phyloP scores from a whole-genome alignment of 2,329 filamentous ascomycete genomes.

The Periconia digitata region DNA sequence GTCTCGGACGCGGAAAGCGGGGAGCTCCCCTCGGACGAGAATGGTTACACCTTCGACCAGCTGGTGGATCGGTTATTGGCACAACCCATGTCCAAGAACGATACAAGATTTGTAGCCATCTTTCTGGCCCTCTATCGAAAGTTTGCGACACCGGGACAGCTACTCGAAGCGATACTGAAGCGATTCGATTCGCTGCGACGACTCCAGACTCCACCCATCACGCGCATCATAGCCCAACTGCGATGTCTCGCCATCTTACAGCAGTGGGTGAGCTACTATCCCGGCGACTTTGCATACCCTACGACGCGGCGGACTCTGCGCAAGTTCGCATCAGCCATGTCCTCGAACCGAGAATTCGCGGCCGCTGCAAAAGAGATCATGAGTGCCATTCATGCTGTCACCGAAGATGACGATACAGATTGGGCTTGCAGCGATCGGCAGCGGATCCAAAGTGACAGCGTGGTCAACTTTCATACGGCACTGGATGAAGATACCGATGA shows the following conservation, averaged over 20 bases:
- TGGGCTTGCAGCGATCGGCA: constrained; percentile 85
- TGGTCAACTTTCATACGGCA: constrained; percentile 47
- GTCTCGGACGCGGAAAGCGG: constrained; percentile 49
- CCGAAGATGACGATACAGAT: constrained; percentile 86
- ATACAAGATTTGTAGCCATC: constrained; percentile 82
- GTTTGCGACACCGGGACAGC: constrained; percentile 78
- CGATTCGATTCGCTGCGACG: constrained; percentile 72
- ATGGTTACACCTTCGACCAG: constrained; percentile 56
- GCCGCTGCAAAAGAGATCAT: constrained; percentile 84
- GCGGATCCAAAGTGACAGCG: constrained; percentile 46
- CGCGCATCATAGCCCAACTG: constrained; percentile 77
- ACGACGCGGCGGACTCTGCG: constrained; percentile 71
- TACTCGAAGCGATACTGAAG: constrained; percentile 76
- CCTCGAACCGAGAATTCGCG: constrained; percentile 77
- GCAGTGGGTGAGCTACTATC: constrained; percentile 87
- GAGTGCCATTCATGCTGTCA: constrained; percentile 71
- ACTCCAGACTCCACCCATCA: constrained; percentile 69
- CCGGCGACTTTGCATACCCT: constrained; percentile 85
- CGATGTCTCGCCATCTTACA: constrained; percentile 81
- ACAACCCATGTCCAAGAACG: constrained; percentile 80
- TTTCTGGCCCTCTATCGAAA: constrained; percentile 94
- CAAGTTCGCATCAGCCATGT: constrained; percentile 74
- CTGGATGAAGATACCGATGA: constrained; percentile 42
- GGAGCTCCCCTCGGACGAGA: constrained; percentile 57
- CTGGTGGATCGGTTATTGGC: constrained; percentile 81